Conservation (phyloP, 2,329 filamentous ascomycete genomes). For the Clonostachys rhizophaga region DNA sequence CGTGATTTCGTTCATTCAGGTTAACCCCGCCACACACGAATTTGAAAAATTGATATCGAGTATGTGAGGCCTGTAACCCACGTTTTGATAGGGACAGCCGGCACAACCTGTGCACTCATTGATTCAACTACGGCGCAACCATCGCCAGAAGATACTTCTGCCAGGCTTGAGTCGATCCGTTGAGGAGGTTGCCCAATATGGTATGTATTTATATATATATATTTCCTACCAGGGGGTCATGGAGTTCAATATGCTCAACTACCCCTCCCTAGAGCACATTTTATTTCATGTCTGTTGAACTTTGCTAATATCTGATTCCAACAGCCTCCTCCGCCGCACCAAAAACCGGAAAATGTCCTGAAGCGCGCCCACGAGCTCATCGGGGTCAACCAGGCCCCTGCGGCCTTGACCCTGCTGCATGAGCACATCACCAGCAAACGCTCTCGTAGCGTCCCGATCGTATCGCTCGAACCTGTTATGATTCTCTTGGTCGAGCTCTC, state of each 20-base stretch:
- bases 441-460: conserved; percentile 94
- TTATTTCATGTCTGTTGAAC: not conserved
- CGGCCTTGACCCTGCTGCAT: conserved; percentile 90
- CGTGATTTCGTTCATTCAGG: conserved; percentile 20
- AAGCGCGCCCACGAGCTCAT: conserved; percentile 99
- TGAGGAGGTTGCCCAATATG: conserved; percentile 50
- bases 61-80: conserved; percentile 1
- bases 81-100: conserved; percentile 9
- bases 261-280: conserved; percentile 1
- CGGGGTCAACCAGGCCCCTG: conserved; percentile 88
- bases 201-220: conserved; percentile 21
- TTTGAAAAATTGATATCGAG: conserved; percentile 33
- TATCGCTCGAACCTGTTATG: conserved; percentile 96
- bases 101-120: conserved; percentile 17
- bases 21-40: conserved; percentile 41
- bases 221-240: conserved; percentile 1
- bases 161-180: conserved; percentile 26
- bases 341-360: conserved; percentile 98
- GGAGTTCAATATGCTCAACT: not conserved
- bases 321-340: conserved; percentile 91
- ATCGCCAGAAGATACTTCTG: conserved; percentile 28
- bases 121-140: conserved; percentile 30
- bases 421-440: conserved; percentile 99
- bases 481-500: conserved; percentile 94
- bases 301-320: not conserved